A percentile compares a stretch with the other conserved stretches of the same genome.
These are phyloP conservation scores for Penicillium argentinense DNA, from an alignment of 495 filamentous ascomycete species.

Conservation along the genomic window DNA sequence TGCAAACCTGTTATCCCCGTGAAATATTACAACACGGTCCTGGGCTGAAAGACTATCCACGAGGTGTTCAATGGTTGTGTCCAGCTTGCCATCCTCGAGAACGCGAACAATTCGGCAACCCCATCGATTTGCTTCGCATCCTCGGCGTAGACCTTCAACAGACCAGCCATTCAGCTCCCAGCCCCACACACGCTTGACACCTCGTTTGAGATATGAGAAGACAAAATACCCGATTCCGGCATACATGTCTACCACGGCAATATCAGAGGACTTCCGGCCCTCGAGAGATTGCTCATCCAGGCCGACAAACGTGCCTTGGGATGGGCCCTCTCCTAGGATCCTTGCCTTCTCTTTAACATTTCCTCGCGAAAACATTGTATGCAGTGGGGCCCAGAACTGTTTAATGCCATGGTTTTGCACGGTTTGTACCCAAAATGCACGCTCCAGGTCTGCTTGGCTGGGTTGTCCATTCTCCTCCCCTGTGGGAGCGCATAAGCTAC, in stretches of 20 bases:
- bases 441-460: constrained; percentile 48
- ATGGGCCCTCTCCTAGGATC: constrained; percentile 46
- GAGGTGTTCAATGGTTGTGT: constrained; percentile 25
- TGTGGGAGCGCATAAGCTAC: constrained; percentile 16
- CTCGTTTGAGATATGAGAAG: constrained; percentile 74
- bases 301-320: constrained; percentile 26
- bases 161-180: constrained; percentile 93
- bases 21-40: constrained; percentile 61
- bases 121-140: constrained; percentile 69
- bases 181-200: constrained; percentile 67
- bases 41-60: constrained; percentile 28
- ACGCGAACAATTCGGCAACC: constrained; percentile 48
- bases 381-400: constrained; percentile 84
- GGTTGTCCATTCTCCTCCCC: constrained; percentile 26
- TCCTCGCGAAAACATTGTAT: constrained; percentile 90
- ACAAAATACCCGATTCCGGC: constrained; percentile 92
- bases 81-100: constrained; percentile 24
- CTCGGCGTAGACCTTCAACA: constrained; percentile 74
- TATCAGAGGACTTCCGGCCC: constrained; percentile 27
- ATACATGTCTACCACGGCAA: constrained; percentile 77
- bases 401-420: constrained; percentile 73
- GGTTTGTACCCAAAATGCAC: constrained; percentile 71
- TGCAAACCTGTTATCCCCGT: constrained; percentile 66
- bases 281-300: constrained; percentile 27
- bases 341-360: constrained; percentile 88